Evolutionary conservation across 2,329 filamentous ascomycete genomes (phyloP).

Genomic region (Parascedosporium putredinis): DNA sequence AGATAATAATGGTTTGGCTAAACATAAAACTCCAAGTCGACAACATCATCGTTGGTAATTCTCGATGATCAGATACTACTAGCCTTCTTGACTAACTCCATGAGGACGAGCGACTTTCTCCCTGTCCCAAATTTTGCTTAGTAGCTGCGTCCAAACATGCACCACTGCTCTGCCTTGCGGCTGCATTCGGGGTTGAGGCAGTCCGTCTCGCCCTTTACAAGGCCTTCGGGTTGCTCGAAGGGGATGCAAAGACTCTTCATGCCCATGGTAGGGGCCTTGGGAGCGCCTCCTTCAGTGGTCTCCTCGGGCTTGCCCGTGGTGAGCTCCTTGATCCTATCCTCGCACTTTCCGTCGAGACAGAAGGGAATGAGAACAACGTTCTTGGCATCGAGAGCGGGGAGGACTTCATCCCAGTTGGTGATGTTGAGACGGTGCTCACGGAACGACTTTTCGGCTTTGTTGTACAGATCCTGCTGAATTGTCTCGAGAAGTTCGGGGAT

Average conservation of each 20-base stretch:
- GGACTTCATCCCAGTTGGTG: conserved; percentile 82
- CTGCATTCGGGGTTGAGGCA: conserved; percentile 85
- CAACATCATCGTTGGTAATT: not conserved
- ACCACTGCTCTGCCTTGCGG: conserved; percentile 69
- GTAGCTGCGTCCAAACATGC: conserved; percentile 78
- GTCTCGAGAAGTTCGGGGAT: conserved; percentile 76
- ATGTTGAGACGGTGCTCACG: conserved; percentile 70
- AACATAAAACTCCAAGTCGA: not conserved
- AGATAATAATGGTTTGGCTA: not conserved
- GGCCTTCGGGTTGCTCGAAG: conserved; percentile 75
- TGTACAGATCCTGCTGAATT: conserved; percentile 76
- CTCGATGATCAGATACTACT: too few relatives aligned
- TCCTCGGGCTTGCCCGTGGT: conserved; percentile 65
- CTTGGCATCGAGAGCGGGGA: conserved; percentile 81
- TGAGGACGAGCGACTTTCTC: not conserved
- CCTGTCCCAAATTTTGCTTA: conserved; percentile 20
- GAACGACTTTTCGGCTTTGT: conserved; percentile 68
- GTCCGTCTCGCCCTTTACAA: conserved; percentile 73
- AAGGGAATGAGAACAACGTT: conserved; percentile 88
- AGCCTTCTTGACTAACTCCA: too few relatives aligned
- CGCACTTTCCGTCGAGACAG: conserved; percentile 72
- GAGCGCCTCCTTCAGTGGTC: conserved; percentile 35
- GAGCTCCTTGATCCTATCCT: conserved; percentile 90
- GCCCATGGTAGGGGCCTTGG: conserved; percentile 48
- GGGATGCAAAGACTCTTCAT: conserved; percentile 63